phyloP scores from a whole-genome alignment of 805 yeast species.

The Ogataea parapolymorpha region DNA sequence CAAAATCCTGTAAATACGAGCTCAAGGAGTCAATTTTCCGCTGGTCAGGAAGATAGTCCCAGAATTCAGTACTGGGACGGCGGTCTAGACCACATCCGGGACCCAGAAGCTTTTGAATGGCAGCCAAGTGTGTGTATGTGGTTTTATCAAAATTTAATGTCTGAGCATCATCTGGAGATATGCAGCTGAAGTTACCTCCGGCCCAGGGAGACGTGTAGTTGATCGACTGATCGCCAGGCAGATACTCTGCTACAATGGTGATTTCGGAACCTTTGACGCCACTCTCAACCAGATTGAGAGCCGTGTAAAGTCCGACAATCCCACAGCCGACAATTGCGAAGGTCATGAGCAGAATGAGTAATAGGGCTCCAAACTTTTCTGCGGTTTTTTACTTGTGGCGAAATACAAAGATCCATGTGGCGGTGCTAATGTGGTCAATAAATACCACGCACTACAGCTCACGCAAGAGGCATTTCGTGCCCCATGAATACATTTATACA shows the following conservation, averaged over 20 bases:
- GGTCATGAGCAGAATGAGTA: slow-evolving; percentile 2
- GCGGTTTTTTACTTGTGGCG: not conserved
- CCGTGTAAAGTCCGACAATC: slow-evolving; percentile 64
- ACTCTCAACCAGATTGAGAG: slow-evolving; percentile 43
- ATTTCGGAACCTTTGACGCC: slow-evolving; percentile 41
- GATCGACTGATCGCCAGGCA: slow-evolving; percentile 77
- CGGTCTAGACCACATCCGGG: slow-evolving; percentile 51
- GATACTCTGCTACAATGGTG: slow-evolving; percentile 57
- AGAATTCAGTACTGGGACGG: slow-evolving; percentile 54
- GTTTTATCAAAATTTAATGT: slow-evolving; percentile 50
- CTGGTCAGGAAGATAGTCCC: slow-evolving; percentile 48
- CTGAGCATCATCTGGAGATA: slow-evolving; percentile 55
- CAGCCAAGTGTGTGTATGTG: slow-evolving; percentile 49
- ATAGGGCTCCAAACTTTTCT: not conserved
- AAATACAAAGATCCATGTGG: not conserved
- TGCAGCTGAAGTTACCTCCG: slow-evolving; percentile 59
- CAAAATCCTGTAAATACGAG: slow-evolving; percentile 48
- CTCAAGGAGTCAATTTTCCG: slow-evolving; percentile 46
- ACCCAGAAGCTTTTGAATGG: slow-evolving; percentile 43
- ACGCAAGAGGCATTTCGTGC: too few relatives aligned
- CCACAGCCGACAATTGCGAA: slow-evolving; percentile 50
- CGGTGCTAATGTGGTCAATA: not conserved
- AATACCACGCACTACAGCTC: not conserved
- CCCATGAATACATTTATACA: not conserved
- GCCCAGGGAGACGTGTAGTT: slow-evolving; percentile 83